Evolutionary conservation across 208 protist genomes (phyloP), one percentile per base, ranked within the genome.

Genomic region (Angomonas ambiguus): DNA sequence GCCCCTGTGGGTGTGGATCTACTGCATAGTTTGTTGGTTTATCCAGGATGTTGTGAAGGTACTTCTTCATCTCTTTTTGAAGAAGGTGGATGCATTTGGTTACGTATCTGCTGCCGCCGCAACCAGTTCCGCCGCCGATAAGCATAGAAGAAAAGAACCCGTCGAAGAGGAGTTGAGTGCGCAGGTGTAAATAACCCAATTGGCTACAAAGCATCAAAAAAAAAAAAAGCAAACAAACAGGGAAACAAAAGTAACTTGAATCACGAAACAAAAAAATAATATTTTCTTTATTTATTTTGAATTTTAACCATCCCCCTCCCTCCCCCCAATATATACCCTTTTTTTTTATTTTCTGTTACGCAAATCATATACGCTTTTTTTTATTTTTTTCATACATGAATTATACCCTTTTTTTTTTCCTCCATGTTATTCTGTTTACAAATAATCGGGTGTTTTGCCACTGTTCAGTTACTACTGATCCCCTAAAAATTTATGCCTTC

Each of bases 21-120:
- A 95, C 72, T 93, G 90, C 74, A 74, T 95, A 20, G 61, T 91
- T 59, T 93, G 87, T 83, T 95, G 87, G 87, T 33, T 92, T n/a
- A 69, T 93, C 33, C 90, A 95, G 72, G 90, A 95, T 59, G 55
- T 73, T 31, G 42, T 82, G 51, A 95, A 95, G 83, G 82, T 95
- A 25, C 18, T 90, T 33, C 31, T 65, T 28, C 86, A 89, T 72
- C 61, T 75, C 35, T 28, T 83, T 53, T 78, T 95, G 72, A 63
- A 87, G 58, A 67, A 56, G 22, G 58, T 85, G 45, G 82, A 93
- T 64, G 59, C 93, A 16, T 89, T 93, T 59, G 74, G 80, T 25
- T 88, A 74, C 53, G 72, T 79, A 27, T 86, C 86, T 8, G 59
- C 61, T n/a, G 71, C 68, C 73, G 31, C 10, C 3, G 67, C 62